Base-by-base conservation (phyloP, 2,329 filamentous ascomycete species). In the Fusarium heterosporum region DNA sequence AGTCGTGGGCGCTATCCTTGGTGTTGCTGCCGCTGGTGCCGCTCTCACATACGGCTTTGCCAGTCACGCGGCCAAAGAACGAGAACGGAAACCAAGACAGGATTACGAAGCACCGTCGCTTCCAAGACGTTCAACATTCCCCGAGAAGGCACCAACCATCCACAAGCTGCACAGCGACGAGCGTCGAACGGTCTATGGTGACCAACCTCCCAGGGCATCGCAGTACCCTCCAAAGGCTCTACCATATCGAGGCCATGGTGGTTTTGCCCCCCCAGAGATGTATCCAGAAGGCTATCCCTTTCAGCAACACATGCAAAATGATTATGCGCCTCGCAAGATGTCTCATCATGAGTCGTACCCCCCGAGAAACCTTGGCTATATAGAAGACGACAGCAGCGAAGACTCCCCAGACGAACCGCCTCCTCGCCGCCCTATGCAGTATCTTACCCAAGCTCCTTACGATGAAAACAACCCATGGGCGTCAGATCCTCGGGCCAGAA, bases 1-100 rank as follows among this genome's bases (percentile, higher is more conserved):
- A 19, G 83, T 94, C 40, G 84, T 96, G 43, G 91, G 93, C 9
- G 90, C 91, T 9, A 82, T 96, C 12, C 83, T 97, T 47, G 93
- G 92, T 41, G 92, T 91, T 30, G 92, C 92, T 16, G 92, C 92
- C n/a, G 92, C 92, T 17, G 90, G 80, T 14, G 82, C 81, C 25
- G 81, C 81, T n/a, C 63, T 86, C 22, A 83, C 92, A 11, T 97
- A 96, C 78, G 89, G 88, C 22, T 89, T 93, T 81, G 84, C 88
- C 66, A 73, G 64, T 17, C 69, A 65, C 80, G 84, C 88, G 65
- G 71, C 67, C n/a, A 71, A 66, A 29, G 70, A 74, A n/a, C 88
- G 86, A 68, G 83, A 76, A 42, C 79, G 75, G 29, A 74, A 77
- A 56, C 76, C 78, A 8, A 78, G 74, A 25, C 80, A 83, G 48